Base-by-base conservation (phyloP, 805 yeast genomes). In the Cyberlindnera veronae region DNA sequence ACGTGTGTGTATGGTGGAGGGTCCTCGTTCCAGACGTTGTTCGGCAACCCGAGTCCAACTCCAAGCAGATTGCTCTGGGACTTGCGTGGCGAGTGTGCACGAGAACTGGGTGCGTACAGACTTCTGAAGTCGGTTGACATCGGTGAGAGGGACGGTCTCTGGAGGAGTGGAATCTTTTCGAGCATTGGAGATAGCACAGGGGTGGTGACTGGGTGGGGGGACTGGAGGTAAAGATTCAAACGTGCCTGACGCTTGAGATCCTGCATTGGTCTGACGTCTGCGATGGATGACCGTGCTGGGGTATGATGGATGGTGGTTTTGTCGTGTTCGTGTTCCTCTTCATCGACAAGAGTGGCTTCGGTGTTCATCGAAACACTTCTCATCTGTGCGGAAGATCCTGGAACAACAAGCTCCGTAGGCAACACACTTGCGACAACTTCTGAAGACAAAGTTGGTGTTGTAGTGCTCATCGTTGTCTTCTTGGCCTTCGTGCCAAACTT, bases 61-160 rank as follows among this genome's bases (percentile, higher is more conserved):
- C 45, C 46, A 32, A 46, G 30, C 17, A 54, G 21, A 32, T 53
- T 48, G 21, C 49, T 46, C 33, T 54, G 58, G 2, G 60, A 55
- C 31, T 55, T 53, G 28, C 52, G 40, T 30, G 60, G 59, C 9
- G 59, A 54, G 17, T 40, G 48, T 1, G 48, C 32, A 17, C 53
- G 36, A 3, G 44, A 40, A 16, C 34, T n/a, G 19, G 47, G 44
- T n/a, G 45, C 34, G 17, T 49, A 44, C 6, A 50, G 26, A 29
- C 29, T 34, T 30, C 31, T 36, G 11, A 38, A 17, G 12, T 38
- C 46, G 4, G 49, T 24, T 26, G 34, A 43, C 33, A 51, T 33
- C n/a, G 52, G 47, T 7, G 46, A 36, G n/a, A 51, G 14, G 21
- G 54, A 30, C 2, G 46, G 51, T 34, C 28, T 32, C 22, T 29